Base-by-base conservation (phyloP, 1,284 basidiomycete genomes). In the Chiua sp. region DNA sequence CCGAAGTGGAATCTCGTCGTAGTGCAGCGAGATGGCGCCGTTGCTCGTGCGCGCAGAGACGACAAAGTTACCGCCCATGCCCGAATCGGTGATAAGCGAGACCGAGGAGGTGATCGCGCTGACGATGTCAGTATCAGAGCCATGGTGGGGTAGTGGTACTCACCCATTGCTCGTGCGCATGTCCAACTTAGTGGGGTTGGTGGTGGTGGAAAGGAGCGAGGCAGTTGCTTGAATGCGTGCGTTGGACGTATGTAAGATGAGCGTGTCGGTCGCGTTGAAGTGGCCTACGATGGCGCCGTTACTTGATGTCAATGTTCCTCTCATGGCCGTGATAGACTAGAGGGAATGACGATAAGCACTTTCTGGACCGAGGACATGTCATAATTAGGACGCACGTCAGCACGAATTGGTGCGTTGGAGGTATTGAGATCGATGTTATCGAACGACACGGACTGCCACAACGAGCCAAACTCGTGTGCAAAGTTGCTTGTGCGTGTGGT, bases 121-220 rank as follows among this genome's bases (percentile, higher is more conserved):
- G 16, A 28, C 3, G 15, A 6, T 3, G 28, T 20, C 22, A 13
- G 30, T 2, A 35, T 44, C 16, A 33, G 49, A 7, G 49, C 3
- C 0, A 2, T 5, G 18, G 12, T 10, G 28, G 47, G 7, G 10
- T 3, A 26, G 1, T 15, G 30, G 33, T 16, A 67, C 79, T 13
- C 47, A 80, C 82, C 72, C 71, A 62, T 84, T 84, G 33, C 68
- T 72, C 16, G 80, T 81, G 8, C 56, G 63, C 57, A 82, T 67
- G 2, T 62, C 62, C 2, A 73, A 57, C 13, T 62, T 55, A 15
- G 75, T 69, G 4, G 63, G 46, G 4, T 59, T 47, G 1, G 56
- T 56, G 16, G 52, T 54, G 2, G 63, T 44, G 35, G 68, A 65
- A 48, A 65, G 63, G 1, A 83, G 64, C 6, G 67, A 67, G 8